A percentile compares a stretch with the other conserved stretches of the same genome.
Evolutionary conservation across 2,329 filamentous ascomycete species (phyloP).

Genomic region (Neofusicoccum umdonicola): DNA sequence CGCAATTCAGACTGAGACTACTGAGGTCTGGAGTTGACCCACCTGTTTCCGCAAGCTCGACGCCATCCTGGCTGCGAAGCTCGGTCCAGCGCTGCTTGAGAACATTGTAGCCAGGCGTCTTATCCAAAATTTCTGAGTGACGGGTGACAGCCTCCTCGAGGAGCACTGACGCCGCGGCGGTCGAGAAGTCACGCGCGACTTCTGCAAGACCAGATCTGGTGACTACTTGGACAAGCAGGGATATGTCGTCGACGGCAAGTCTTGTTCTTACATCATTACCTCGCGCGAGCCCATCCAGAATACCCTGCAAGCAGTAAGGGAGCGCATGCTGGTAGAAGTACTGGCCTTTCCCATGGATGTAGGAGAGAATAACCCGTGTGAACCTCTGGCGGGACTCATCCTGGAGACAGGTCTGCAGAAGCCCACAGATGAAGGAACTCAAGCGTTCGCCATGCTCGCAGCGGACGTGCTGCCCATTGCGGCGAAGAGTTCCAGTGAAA

Average conservation of each 20-base stretch:
- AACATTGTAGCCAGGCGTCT: slow-evolving; percentile 24
- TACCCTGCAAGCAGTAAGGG: slow-evolving; percentile 44
- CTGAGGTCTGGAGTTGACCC: neutral
- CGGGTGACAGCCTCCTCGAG: slow-evolving; percentile 22
- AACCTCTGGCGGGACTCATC: slow-evolving; percentile 22
- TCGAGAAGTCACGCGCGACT: slow-evolving; percentile 40
- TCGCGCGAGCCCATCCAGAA: slow-evolving; percentile 31
- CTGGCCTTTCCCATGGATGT: slow-evolving; percentile 31
- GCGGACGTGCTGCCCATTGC: slow-evolving; percentile 26
- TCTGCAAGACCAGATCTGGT: slow-evolving; percentile 42
- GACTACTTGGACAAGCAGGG: slow-evolving; percentile 36
- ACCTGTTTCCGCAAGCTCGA: too few species aligned
- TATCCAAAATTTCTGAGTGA: neutral
- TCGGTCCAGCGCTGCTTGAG: slow-evolving; percentile 20
- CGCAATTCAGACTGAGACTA: neutral
- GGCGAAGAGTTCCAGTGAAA: slow-evolving; percentile 41
- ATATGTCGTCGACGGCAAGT: slow-evolving; percentile 28
- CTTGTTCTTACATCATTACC: neutral
- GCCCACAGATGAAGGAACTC: slow-evolving; percentile 32
- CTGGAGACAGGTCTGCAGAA: slow-evolving; percentile 25
- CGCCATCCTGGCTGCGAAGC: slow-evolving; percentile 2
- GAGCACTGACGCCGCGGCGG: slow-evolving; percentile 22
- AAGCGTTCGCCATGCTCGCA: slow-evolving; percentile 44
- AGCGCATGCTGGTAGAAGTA: slow-evolving; percentile 42
- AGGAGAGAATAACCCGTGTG: slow-evolving; percentile 34